Base-by-base conservation (phyloP, 2,329 filamentous ascomycete species). In the Fusarium miscanthi region DNA sequence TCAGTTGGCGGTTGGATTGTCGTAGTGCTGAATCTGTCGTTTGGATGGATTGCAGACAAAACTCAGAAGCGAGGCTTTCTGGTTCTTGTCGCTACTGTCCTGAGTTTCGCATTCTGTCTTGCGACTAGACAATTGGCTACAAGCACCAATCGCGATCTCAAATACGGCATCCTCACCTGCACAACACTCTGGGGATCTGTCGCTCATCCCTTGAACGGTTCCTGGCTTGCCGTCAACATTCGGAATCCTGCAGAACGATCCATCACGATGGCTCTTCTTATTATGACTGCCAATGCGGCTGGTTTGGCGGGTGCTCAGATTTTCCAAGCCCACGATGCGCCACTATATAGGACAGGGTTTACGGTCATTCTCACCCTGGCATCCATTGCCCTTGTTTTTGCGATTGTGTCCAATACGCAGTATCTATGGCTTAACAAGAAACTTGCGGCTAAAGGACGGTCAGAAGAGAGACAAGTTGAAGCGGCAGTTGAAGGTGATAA, bases 371-470 rank as follows among this genome's bases (percentile, higher is more conserved):
- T 58, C 31, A 58, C 54, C 3, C 25, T 51, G 2, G 31, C 54
- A 30, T 48, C 54, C 10, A 58, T 58, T 16, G 54, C 41, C 33
- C 17, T 58, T 13, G 41, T 48, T 5, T 48, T 58, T 35, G 40
- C 54, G 10, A 58, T 37, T 17, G 31, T 33, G 4, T 58, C 54
- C 6, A 58, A 58, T n/a, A 8, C 10, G 19, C 54, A 58, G 54
- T 58, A 58, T 23, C 31, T 58, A 17, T 58, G 54, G 54, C 31
- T 58, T 2, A 63, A 63, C 10, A 43, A 54, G n/a, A 60, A 42
- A 13, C 31, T 58, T 17, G 23, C 10, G 10, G 2, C 19, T 1
- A 58, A 58, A 6, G 14, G 5, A 1, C 1, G 4, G 11, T 33
- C 8, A 6, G 10, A 11, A 10, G 40, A 37, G 3, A 31, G 3